phyloP scores from a whole-genome alignment of 2,329 filamentous ascomycete genomes.

The Leptographium wingfieldii region DNA sequence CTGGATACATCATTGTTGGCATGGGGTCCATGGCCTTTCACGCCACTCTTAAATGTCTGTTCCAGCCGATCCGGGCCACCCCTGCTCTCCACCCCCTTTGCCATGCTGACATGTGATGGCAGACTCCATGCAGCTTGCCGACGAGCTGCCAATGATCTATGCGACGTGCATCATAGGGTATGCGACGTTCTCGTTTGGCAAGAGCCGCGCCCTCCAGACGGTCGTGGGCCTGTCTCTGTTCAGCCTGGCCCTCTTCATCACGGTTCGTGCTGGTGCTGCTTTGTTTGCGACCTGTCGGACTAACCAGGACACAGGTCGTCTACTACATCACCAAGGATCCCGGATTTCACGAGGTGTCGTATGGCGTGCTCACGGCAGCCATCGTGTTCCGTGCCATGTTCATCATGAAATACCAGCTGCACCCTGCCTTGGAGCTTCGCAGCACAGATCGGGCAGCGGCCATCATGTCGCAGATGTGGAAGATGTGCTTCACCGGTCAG shows the following conservation, averaged over 20 bases:
- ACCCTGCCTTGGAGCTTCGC: constrained; percentile 32
- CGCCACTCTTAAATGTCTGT: constrained; percentile 40
- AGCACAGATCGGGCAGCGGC: constrained; percentile 35
- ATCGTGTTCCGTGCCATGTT: constrained; percentile 64
- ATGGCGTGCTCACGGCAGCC: constrained; percentile 56
- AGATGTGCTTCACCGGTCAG: constrained; percentile 48
- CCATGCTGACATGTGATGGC: neutral
- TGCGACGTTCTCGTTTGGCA: constrained; percentile 62
- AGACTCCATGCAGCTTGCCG: constrained; percentile 49
- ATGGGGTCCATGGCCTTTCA: constrained; percentile 45
- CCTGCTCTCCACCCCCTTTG: neutral
- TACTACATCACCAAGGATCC: constrained; percentile 78
- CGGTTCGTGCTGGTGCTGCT: constrained; percentile 22
- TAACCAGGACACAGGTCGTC: constrained; percentile 8
- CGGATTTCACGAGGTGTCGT: constrained; percentile 70
- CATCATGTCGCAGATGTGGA: constrained; percentile 56
- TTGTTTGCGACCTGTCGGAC: too few relatives aligned
- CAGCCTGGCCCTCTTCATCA: constrained; percentile 54
- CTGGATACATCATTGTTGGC: constrained; percentile 42
- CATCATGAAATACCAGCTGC: constrained; percentile 47
- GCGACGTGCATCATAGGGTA: constrained; percentile 43
- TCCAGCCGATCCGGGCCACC: neutral
- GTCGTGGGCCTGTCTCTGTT: constrained; percentile 45
- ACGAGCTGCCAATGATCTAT: constrained; percentile 49
- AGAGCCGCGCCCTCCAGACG: constrained; percentile 28